phyloP scores from a whole-genome alignment of 495 filamentous ascomycete genomes.

The Chaetomium tenue region DNA sequence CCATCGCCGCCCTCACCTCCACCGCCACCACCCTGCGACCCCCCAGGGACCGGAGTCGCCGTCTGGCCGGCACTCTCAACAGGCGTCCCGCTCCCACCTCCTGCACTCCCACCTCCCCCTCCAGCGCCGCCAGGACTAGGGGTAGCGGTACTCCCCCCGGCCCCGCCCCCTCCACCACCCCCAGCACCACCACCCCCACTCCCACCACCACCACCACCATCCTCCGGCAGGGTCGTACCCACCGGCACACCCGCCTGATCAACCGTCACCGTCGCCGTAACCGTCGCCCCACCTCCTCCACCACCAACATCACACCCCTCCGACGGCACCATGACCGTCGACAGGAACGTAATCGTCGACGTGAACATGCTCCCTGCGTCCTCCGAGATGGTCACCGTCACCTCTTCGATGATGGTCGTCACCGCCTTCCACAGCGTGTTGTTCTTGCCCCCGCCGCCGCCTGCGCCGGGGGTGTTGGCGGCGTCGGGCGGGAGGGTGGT shows the following conservation, averaged over 20 bases:
- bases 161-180: neutral
- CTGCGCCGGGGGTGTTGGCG: neutral
- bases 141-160: neutral
- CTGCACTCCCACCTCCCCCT: neutral
- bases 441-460: neutral
- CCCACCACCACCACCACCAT: neutral
- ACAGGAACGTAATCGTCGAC: conserved; percentile 19
- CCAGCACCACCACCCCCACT: neutral
- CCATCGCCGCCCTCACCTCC: no score
- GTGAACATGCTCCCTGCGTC: neutral
- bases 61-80: no score
- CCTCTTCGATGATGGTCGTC: conserved; percentile 18
- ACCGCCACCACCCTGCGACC: no score
- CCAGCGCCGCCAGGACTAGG: neutral
- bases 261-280: conserved; percentile 10
- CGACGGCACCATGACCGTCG: conserved; percentile 16
- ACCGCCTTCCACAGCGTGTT: conserved; percentile 1
- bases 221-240: neutral
- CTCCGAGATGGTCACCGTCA: conserved; percentile 20
- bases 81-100: neutral
- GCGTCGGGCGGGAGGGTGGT: neutral
- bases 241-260: conserved; percentile 2
- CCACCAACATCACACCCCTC: neutral
- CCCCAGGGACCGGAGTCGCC: no score
- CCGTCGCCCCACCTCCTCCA: neutral